These are phyloP conservation scores for Lodderomyces metapsilosis DNA, from an alignment of 1,139 yeast species.

Conservation along the genomic window DNA sequence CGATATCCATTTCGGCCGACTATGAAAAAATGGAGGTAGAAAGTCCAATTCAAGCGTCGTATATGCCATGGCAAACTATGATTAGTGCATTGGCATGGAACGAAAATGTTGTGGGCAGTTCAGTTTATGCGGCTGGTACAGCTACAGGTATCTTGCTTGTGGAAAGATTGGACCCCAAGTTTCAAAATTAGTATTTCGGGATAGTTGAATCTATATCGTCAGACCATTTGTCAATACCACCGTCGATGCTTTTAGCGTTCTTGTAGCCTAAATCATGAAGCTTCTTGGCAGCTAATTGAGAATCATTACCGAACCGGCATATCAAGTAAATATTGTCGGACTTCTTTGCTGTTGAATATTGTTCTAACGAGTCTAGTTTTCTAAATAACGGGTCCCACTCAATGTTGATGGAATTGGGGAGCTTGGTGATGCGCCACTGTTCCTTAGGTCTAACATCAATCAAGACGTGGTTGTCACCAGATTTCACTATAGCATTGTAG, in stretches of 20 bases:
- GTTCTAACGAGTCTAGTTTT: constrained; percentile 20
- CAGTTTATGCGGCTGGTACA: constrained; percentile 65
- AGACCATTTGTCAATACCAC: constrained; percentile 79
- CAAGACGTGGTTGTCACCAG: constrained; percentile 23
- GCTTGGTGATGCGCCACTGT: constrained; percentile 66
- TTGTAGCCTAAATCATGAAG: constrained; percentile 50
- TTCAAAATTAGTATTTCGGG: constrained; percentile 58
- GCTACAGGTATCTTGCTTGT: constrained; percentile 65
- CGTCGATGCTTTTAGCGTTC: constrained; percentile 65
- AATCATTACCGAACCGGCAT: constrained; percentile 91
- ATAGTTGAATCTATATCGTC: constrained; percentile 55
- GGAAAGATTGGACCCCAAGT: constrained; percentile 48
- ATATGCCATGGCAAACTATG: constrained; percentile 54
- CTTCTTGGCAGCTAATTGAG: constrained; percentile 68
- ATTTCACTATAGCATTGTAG: constrained; percentile 18
- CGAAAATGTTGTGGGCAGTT: constrained; percentile 49
- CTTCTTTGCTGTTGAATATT: constrained; percentile 23
- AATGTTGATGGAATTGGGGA: constrained; percentile 61
- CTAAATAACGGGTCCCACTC: constrained; percentile 54
- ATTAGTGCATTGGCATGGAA: constrained; percentile 65
- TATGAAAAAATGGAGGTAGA: constrained; percentile 31
- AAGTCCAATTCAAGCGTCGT: constrained; percentile 25
- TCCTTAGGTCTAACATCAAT: constrained; percentile 82
- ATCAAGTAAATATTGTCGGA: constrained; percentile 44
- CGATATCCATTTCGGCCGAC: constrained; percentile 24